Evolutionary conservation across 345 rosid genomes (phyloP).

Genomic region (Lumnitzera littorea): DNA sequence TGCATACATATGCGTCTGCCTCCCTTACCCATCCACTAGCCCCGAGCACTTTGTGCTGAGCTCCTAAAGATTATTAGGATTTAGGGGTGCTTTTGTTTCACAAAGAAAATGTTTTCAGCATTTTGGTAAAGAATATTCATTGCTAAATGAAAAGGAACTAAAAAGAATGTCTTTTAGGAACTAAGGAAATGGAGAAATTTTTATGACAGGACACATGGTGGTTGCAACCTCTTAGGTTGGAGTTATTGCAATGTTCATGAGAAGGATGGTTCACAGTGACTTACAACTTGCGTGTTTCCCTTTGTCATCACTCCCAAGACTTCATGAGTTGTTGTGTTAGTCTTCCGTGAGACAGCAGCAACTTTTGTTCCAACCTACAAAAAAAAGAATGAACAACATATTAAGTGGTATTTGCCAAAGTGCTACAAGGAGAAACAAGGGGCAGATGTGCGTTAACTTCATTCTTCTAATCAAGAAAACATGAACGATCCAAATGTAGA

Average conservation of each 20-base stretch:
- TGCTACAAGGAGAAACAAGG: background rate
- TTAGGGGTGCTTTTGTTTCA: no score
- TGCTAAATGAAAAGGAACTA: background rate
- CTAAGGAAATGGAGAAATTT: no score
- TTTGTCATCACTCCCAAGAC: constrained; percentile 81
- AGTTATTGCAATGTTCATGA: background rate
- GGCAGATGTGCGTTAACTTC: background rate
- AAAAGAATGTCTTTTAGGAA: no score
- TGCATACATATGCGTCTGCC: no score
- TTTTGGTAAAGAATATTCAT: no score
- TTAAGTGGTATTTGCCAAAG: background rate
- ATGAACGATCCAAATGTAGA: no score
- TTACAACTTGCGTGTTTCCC: constrained; percentile 77
- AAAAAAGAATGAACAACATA: constrained; percentile 6
- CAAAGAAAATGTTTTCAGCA: no score
- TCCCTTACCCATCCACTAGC: no score
- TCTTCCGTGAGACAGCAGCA: constrained; percentile 92
- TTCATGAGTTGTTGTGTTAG: constrained; percentile 95
- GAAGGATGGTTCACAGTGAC: constrained; percentile 9
- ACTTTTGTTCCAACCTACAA: constrained; percentile 84
- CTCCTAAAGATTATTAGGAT: no score
- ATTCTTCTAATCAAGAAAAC: background rate
- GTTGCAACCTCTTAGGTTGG: background rate
- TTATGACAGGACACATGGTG: background rate
- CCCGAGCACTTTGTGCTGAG: no score